These are phyloP conservation scores for Daldinia vernicosa DNA, from an alignment of 495 filamentous ascomycete species.

Conservation along the genomic window DNA sequence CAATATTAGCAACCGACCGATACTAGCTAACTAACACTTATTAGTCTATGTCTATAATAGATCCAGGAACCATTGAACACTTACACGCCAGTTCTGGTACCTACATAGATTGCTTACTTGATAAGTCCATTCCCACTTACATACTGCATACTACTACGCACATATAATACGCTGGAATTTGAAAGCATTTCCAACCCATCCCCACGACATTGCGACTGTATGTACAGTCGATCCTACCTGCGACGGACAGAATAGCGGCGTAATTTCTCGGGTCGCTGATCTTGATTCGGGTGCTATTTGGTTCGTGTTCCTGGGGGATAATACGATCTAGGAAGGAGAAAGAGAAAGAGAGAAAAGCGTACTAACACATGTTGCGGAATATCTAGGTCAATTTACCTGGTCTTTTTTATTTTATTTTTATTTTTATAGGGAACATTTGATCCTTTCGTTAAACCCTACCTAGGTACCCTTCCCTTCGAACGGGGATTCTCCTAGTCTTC, in stretches of 20 bases:
- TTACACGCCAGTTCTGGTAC: slow-evolving; percentile 17
- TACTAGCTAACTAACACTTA: neutral
- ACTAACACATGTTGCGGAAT: slow-evolving; percentile 9
- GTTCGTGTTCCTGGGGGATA: slow-evolving; percentile 35
- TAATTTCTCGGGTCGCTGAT: slow-evolving; percentile 35
- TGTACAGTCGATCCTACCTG: slow-evolving; percentile 33
- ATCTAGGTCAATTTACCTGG: neutral
- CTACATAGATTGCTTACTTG: slow-evolving; percentile 8
- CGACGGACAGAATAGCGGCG: slow-evolving; percentile 25
- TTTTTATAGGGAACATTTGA: slow-evolving; percentile 13
- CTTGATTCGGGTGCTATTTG: slow-evolving; percentile 31
- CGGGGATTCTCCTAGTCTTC: slow-evolving; percentile 26
- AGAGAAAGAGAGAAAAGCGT: neutral
- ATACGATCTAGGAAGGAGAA: slow-evolving; percentile 24
- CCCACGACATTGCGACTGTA: slow-evolving; percentile 24
- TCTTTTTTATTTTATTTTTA: neutral
- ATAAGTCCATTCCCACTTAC: slow-evolving; percentile 1
- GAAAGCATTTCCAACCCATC: slow-evolving; percentile 26
- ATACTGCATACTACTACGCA: too few relatives aligned
- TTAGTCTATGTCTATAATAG: neutral
- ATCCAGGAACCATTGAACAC: neutral
- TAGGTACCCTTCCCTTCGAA: too few relatives aligned
- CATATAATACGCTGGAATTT: slow-evolving; percentile 22
- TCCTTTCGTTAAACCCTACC: slow-evolving; percentile 2
- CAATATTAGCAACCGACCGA: slow-evolving; percentile 36